A percentile compares a stretch with the other conserved stretches of the same genome.
Evolutionary conservation across 768 basidiomycete genomes (phyloP).

Genomic region (Crucibulum laeve): DNA sequence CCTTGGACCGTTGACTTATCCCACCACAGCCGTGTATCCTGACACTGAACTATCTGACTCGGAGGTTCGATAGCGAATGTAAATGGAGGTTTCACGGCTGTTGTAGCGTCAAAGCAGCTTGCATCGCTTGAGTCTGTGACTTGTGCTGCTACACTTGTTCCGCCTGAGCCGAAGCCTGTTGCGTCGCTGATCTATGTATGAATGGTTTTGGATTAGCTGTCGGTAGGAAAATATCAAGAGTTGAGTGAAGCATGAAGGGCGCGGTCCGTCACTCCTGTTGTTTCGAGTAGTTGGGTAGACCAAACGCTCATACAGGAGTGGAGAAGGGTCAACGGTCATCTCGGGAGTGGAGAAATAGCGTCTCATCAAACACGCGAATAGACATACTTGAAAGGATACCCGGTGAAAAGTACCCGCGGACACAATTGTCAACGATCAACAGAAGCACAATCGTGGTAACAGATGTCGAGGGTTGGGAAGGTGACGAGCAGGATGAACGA

Average conservation of each 20-base stretch:
- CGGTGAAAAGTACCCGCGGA: too few relatives aligned
- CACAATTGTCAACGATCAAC: too few relatives aligned
- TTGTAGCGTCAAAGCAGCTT: conserved; percentile 55
- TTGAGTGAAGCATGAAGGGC: background rate
- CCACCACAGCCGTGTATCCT: conserved; percentile 65
- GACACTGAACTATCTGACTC: conserved; percentile 66
- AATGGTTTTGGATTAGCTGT: background rate
- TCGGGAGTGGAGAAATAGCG: too few relatives aligned
- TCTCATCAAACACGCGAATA: too few relatives aligned
- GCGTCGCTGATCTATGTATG: conserved; percentile 28
- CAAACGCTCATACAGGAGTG: too few relatives aligned
- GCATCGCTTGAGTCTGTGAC: conserved; percentile 47
- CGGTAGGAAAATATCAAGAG: background rate
- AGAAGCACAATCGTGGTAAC: too few relatives aligned
- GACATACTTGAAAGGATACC: too few relatives aligned
- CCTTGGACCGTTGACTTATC: conserved; percentile 44
- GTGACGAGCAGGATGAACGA: too few relatives aligned
- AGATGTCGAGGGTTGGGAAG: too few relatives aligned
- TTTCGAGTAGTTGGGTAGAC: too few relatives aligned
- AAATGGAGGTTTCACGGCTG: conserved; percentile 47
- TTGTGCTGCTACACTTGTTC: conserved; percentile 63
- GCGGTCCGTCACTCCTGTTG: background rate
- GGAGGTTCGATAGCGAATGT: conserved; percentile 57
- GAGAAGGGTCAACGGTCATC: too few relatives aligned
- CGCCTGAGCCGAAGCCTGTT: conserved; percentile 60